Base-by-base conservation (phyloP, 2,329 filamentous ascomycete genomes). In the Neopestalotiopsis clavispora region DNA sequence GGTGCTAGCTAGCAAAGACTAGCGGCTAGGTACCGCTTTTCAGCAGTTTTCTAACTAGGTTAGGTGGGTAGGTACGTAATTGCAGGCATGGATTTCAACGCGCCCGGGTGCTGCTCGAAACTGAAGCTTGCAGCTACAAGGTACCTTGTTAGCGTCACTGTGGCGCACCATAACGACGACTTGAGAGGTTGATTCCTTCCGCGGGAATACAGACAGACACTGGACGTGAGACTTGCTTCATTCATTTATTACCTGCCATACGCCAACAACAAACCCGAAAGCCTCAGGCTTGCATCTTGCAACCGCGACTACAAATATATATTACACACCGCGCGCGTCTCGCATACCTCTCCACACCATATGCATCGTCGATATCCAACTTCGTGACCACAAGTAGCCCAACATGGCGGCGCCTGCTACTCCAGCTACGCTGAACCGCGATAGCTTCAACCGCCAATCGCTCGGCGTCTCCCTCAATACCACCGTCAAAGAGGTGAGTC, bases 401-500 rank as follows among this genome's bases (percentile, higher is more conserved):
- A 67, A 28, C 20, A 60, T 66, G 60, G 61, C 57, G 34, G 17
- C 67, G 40, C 20, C 63, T 45, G 66, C 69, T 45, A 56, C 40
- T n/a, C 63, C 59, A 62, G 32, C 59, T 45, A 65, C 66, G 34
- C 65, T 67, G 20, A 61, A 57, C 30, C 86, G 88, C 74, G 88
- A 91, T 76, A 79, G 80, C 65, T 89, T 81, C 75, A 89, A 90
- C 75, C 78, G 86, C 72, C 89, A 92, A 80, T 93, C 92, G 70
- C 86, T 95, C 66, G 92, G 92, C 71, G 80, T 82, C 61, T 84
- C 85, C 45, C 84, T 93, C 61, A 90, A 94, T 76, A 84, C 82
- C 67, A 84, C 84, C 71, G 87, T 94, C 71, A 93, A 93, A 79
- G 84, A 92, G 87, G 92, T 93, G 85, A 70, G 70, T 71, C 56